Conservation (phyloP, 192 early-diverging fungal genomes). For the Coemansia sp. region DNA sequence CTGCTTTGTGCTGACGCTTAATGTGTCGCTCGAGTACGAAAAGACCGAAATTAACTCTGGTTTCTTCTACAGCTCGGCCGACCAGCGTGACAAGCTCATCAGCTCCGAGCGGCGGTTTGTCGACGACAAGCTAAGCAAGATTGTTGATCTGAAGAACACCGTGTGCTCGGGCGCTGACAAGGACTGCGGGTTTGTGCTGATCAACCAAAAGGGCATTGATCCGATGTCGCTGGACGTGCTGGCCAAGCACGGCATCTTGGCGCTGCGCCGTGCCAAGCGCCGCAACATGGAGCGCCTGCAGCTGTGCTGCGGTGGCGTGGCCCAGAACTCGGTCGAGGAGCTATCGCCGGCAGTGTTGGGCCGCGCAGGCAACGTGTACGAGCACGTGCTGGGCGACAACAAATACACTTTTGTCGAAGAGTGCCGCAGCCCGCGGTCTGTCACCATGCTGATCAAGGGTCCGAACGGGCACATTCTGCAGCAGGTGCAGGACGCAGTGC, state of each 20-base stretch:
- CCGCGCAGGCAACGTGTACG: conserved; percentile 89
- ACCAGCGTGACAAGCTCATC: conserved; percentile 97
- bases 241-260: conserved; percentile 93
- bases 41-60: conserved; percentile 99
- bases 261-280: conserved; percentile 94
- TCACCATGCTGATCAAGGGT: conserved; percentile 93
- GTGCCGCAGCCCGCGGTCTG: conserved; percentile 81
- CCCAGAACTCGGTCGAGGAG: conserved; percentile 98
- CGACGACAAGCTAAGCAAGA: conserved; percentile 88
- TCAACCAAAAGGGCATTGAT: conserved; percentile 99
- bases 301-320: conserved; percentile 88
- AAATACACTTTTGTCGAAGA: conserved; percentile 99
- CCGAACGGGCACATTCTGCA: conserved; percentile 90
- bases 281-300: conserved; percentile 99
- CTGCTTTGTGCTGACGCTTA: conserved; percentile 89
- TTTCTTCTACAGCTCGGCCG: conserved; percentile 97
- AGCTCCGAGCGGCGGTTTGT: conserved; percentile 96
- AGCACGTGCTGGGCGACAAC: conserved; percentile 96
- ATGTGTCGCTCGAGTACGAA: conserved; percentile 98
- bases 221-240: conserved; percentile 95
- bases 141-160: conserved; percentile 96
- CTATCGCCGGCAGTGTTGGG: conserved; percentile 80
- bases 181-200: conserved; percentile 86
- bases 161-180: conserved; percentile 80
- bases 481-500: conserved; percentile 96